Evolutionary conservation across 176 grass and related monocot species (phyloP).

Genomic region (Leersia perrieri): DNA sequence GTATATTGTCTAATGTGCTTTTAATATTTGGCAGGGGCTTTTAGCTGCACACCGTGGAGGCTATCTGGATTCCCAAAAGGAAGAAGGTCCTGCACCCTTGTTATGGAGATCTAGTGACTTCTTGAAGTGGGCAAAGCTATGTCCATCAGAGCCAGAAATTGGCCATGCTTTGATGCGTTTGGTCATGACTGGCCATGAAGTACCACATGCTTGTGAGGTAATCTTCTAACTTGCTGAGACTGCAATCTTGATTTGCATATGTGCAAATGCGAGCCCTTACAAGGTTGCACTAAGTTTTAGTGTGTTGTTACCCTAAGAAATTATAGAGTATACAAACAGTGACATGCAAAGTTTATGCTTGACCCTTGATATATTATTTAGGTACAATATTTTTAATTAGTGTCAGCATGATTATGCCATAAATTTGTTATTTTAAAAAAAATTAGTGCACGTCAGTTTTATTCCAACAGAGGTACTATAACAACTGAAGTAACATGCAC

Average conservation of each 20-base stretch:
- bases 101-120: conserved; percentile 96
- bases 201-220: conserved; percentile 95
- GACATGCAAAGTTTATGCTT: background rate
- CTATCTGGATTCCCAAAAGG: conserved; percentile 85
- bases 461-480: background rate
- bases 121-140: conserved; percentile 89
- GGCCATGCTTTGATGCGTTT: conserved; percentile 96
- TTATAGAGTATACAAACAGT: background rate
- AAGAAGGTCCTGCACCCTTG: conserved; percentile 83
- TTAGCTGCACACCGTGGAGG: conserved; percentile 85
- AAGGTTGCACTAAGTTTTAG: too few species aligned
- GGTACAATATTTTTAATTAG: background rate
- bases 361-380: background rate
- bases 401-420: background rate
- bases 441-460: background rate
- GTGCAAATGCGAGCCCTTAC: background rate
- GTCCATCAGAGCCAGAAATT: conserved; percentile 87
- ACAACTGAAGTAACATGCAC: background rate
- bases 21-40: conserved; percentile 62
- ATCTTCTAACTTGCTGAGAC: background rate
- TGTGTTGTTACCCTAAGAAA: background rate
- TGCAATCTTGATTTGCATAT: background rate
- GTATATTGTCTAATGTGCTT: conserved; percentile 33
- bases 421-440: background rate
- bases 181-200: conserved; percentile 97